A percentile compares a stretch with the other conserved stretches of the same genome.
Evolutionary conservation across 306 rosid species (phyloP).

Genomic region (Bauhinia variegata): DNA sequence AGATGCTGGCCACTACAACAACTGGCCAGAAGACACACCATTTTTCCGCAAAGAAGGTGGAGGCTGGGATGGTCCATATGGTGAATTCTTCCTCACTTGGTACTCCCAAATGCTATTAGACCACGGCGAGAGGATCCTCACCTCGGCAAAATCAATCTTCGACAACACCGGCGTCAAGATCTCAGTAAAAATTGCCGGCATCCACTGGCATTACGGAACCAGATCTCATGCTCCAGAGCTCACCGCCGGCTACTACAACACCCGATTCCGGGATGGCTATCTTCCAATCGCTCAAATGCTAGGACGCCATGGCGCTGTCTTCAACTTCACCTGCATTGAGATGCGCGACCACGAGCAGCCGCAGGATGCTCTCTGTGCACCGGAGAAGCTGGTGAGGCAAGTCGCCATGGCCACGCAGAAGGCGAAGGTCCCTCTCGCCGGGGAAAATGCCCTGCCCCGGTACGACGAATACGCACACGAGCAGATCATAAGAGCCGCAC

Average conservation of each 20-base stretch:
- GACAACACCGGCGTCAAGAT: conserved; percentile 65
- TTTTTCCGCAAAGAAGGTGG: conserved; percentile 92
- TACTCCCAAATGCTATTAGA: conserved; percentile 80
- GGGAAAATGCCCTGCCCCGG: conserved; percentile 85
- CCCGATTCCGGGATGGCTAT: conserved; percentile 79
- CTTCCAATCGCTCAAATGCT: conserved; percentile 90
- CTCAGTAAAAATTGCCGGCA: conserved; percentile 88
- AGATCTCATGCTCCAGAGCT: conserved; percentile 97
- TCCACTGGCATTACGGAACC: conserved; percentile 98
- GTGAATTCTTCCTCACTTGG: conserved; percentile 91
- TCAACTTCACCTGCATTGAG: conserved; percentile 94
- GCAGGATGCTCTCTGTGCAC: conserved; percentile 82
- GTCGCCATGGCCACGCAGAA: conserved; percentile 77
- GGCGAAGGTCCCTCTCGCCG: conserved; percentile 76
- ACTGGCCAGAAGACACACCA: conserved; percentile 92
- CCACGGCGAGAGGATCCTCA: conserved; percentile 91
- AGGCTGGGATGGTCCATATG: conserved; percentile 72
- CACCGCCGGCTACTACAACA: conserved; percentile 97
- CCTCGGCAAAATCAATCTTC: conserved; percentile 65
- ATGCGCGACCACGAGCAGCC: conserved; percentile 97
- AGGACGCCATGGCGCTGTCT: conserved; percentile 82
- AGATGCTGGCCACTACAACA: conserved; percentile 89
- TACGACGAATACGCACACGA: conserved; percentile 70
- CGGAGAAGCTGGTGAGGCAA: conserved; percentile 86
- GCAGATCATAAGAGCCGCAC: conserved; percentile 69